Conservation (phyloP, 2,329 filamentous ascomycete genomes). For the Purpureocillium lavendulum region DNA sequence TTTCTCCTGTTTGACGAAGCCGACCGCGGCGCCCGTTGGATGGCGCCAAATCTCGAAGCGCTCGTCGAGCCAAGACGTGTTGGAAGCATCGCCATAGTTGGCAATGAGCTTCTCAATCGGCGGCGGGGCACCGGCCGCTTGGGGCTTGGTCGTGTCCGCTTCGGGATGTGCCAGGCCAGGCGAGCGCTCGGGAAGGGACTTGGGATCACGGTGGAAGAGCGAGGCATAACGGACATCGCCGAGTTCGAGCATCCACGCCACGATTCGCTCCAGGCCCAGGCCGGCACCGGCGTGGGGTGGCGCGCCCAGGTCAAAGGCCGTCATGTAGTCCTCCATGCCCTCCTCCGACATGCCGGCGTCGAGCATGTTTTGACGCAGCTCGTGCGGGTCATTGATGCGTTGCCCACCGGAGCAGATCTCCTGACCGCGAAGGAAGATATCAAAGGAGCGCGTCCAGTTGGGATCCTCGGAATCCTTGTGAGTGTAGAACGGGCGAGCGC, state of each 20-base stretch:
- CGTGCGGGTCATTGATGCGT: constrained; percentile 74
- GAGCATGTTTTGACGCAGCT: constrained; percentile 71
- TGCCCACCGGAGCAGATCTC: constrained; percentile 90
- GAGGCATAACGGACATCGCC: constrained; percentile 86
- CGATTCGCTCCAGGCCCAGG: constrained; percentile 79
- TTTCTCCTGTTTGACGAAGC: constrained; percentile 68
- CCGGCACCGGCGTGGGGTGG: constrained; percentile 86
- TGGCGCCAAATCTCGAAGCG: constrained; percentile 86
- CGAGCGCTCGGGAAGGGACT: constrained; percentile 65
- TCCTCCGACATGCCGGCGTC: constrained; percentile 66
- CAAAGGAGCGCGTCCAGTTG: constrained; percentile 80
- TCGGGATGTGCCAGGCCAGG: constrained; percentile 74
- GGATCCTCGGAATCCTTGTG: constrained; percentile 71
- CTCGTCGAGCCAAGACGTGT: constrained; percentile 88
- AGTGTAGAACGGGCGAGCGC: constrained; percentile 83
- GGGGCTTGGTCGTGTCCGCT: constrained; percentile 59
- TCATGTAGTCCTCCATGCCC: constrained; percentile 85
- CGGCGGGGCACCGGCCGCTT: constrained; percentile 50
- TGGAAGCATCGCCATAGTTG: constrained; percentile 91
- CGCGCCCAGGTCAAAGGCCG: constrained; percentile 80
- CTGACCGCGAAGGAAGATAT: constrained; percentile 89
- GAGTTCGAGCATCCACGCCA: constrained; percentile 78
- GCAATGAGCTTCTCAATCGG: constrained; percentile 81
- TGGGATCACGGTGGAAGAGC: constrained; percentile 80
- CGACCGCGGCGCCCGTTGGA: constrained; percentile 73